These are phyloP conservation scores for Zoysia pacifica DNA, from an alignment of 176 grass and related monocot genomes.

Conservation along the genomic window DNA sequence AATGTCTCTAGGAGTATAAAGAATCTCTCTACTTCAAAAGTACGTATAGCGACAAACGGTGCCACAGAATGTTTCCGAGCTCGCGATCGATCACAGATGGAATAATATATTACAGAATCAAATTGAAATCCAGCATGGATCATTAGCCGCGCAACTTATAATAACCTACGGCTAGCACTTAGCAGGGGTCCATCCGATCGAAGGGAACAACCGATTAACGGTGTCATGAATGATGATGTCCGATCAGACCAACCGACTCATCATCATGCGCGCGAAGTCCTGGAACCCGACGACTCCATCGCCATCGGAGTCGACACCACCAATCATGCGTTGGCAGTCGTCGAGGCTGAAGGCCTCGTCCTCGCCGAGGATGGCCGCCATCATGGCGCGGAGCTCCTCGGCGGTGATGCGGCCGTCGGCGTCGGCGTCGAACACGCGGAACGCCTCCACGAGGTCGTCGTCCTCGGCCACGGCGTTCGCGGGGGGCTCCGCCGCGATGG, in stretches of 20 bases:
- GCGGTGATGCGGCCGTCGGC: conserved; percentile 94
- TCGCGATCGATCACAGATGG: neutral
- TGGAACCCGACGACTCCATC: conserved; percentile 83
- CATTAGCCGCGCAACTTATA: too few species aligned
- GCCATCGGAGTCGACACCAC: conserved; percentile 72
- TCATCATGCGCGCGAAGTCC: conserved; percentile 96
- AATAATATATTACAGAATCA: neutral
- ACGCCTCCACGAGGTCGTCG: conserved; percentile 69
- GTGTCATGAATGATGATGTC: neutral
- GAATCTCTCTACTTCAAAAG: neutral
- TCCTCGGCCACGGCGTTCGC: conserved; percentile 14
- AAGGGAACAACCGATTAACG: neutral
- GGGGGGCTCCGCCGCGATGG: conserved; percentile 46
- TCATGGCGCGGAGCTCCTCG: conserved; percentile 77
- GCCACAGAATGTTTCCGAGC: neutral
- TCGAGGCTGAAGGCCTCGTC: conserved; percentile 68
- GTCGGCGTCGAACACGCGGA: conserved; percentile 83
- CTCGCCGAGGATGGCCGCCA: conserved; percentile 61
- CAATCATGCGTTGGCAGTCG: conserved; percentile 92
- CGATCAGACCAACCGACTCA: neutral
- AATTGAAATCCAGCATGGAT: neutral
- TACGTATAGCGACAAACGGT: neutral
- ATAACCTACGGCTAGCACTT: too few species aligned
- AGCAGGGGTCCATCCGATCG: neutral
- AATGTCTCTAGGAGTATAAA: neutral